Evolutionary conservation across 345 rosid genomes (phyloP).

Genomic region (Populus simonii): DNA sequence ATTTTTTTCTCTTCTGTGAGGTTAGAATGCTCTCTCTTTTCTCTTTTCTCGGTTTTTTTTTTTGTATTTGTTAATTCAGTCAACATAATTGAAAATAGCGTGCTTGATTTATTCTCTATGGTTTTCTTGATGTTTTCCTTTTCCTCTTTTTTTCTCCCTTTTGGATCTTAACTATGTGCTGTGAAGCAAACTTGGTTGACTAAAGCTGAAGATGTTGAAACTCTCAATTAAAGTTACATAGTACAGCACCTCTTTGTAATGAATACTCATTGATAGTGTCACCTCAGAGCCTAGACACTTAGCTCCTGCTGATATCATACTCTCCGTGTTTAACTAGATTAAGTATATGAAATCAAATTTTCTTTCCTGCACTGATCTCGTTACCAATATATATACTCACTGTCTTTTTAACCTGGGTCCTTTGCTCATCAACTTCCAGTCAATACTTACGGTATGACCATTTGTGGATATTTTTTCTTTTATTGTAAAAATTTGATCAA

Average conservation of each 20-base stretch:
- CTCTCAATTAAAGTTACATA: neutral
- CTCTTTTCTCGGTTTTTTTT: neutral
- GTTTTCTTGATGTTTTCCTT: neutral
- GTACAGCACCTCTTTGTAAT: neutral
- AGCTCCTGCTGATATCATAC: neutral
- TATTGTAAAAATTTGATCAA: neutral
- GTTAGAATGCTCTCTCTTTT: slow-evolving; percentile 32
- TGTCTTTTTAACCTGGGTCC: too few relatives aligned
- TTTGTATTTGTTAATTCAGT: neutral
- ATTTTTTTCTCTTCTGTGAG: slow-evolving; percentile 71
- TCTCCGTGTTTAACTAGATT: neutral
- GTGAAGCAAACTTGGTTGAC: neutral
- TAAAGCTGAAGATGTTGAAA: neutral
- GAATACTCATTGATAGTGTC: neutral
- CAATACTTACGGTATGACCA: too few relatives aligned
- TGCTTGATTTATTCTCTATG: neutral
- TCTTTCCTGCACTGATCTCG: neutral
- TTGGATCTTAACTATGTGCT: neutral
- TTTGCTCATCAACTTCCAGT: too few relatives aligned
- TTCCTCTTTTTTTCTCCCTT: neutral
- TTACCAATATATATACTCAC: neutral
- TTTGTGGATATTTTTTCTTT: neutral
- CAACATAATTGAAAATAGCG: neutral
- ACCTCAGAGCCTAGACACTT: neutral
- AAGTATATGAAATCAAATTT: neutral